Base-by-base conservation (phyloP, 1,139 yeast genomes). In the Suhomyces bokatorum region DNA sequence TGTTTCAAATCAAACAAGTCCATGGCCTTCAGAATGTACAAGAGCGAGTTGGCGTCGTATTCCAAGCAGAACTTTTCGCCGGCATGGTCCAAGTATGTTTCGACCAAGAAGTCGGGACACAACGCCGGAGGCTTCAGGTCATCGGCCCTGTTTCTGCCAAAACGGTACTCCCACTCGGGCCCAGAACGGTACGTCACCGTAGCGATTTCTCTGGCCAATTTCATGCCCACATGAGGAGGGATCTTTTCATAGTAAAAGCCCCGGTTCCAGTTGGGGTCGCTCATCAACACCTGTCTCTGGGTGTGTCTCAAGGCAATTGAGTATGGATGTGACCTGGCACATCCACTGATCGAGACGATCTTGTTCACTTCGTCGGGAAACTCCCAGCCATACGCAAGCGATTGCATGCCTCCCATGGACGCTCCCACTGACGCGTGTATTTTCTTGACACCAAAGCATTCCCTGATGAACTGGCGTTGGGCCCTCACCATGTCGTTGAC, bases 391-490 rank as follows among this genome's bases (percentile, higher is more conserved):
- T 83, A 88, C 0, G 97, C 96, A 46, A 90, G 73, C 10, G 93
- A 84, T 67, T 90, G 97, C 97, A 90, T 89, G 15, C 97, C 98
- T 26, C 98, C 98, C 96, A 90, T 88, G 0, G 96, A 88, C 1
- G 96, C 86, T 6, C 98, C 98, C 4, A 91, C 81, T 1, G 90
- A 80, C 1, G 96, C 96, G 61, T 81, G 80, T 24, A 90, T 67
- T 60, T 80, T 83, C 2, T 58, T 45, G 24, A 86, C 86, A 0
- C 83, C 82, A 50, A 89, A 80, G 32, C 78, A 80, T 37, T 82
- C 77, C 27, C 66, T 67, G 15, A 90, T 70, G 35, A 90, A 68
- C 43, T 86, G 74, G 51, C 88, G 76, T 67, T 90, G 98, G 0
- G 95, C 96, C 40, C 97, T 71, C 1, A 87, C 87, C 96, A 90